Conservation (phyloP, 1,139 yeast genomes). For the Hyphopichia buzzinii region DNA sequence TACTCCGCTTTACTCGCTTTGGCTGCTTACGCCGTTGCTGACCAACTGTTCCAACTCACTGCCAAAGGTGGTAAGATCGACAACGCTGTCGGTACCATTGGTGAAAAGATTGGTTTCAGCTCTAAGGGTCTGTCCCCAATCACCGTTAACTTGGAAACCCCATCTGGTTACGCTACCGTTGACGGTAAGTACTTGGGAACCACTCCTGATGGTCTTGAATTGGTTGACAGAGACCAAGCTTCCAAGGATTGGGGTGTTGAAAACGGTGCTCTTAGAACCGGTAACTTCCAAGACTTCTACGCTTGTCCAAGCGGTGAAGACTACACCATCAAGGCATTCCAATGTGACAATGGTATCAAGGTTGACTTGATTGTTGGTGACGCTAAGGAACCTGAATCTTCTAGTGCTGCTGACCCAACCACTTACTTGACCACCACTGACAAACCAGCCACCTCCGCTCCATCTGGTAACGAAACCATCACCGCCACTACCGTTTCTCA, state of each 20-base stretch:
- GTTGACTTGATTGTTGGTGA: slow-evolving; percentile 14
- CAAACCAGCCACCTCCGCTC: slow-evolving; percentile 7
- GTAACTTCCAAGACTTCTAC: slow-evolving; percentile 17
- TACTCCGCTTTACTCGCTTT: slow-evolving; percentile 22
- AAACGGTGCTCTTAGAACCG: slow-evolving; percentile 25
- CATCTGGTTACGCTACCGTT: slow-evolving; percentile 25
- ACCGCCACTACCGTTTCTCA: slow-evolving; percentile 6
- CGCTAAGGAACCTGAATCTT: slow-evolving; percentile 9
- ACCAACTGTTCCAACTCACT: slow-evolving; percentile 25
- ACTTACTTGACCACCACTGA: slow-evolving; percentile 10
- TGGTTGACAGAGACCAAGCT: slow-evolving; percentile 15
- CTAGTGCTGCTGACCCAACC: slow-evolving; percentile 11
- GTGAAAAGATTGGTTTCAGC: slow-evolving; percentile 3
- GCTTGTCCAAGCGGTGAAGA: slow-evolving; percentile 22
- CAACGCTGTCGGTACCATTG: slow-evolving; percentile 21
- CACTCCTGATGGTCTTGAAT: slow-evolving; percentile 12
- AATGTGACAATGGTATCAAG: slow-evolving; percentile 14
- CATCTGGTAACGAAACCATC: slow-evolving; percentile 6
- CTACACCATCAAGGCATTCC: slow-evolving; percentile 10
- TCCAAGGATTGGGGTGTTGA: slow-evolving; percentile 27
- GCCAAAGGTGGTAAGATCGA: slow-evolving; percentile 25
- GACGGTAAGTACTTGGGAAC: slow-evolving; percentile 18
- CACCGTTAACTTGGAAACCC: slow-evolving; percentile 26
- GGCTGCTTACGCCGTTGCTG: slow-evolving; percentile 28
- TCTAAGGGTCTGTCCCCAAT: background rate